Evolutionary conservation across 352 stramenopile genomes (phyloP).

Genomic region (Globisporangium emineosum): DNA sequence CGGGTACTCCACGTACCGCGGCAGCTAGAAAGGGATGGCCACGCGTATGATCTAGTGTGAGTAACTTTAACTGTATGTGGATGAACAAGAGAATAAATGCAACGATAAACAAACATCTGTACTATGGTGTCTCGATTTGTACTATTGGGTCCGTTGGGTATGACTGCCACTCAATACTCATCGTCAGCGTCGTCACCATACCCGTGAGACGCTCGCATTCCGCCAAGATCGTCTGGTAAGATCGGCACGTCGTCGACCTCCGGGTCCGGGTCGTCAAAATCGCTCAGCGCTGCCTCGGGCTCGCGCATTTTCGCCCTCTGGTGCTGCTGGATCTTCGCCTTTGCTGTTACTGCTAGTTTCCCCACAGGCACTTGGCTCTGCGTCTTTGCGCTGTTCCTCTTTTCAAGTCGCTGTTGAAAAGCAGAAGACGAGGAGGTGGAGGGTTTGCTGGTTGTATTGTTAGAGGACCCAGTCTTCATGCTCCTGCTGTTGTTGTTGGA

Average conservation of each 20-base stretch:
- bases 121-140: not conserved
- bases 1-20: conserved; percentile 88
- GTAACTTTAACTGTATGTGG: not conserved
- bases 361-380: not conserved
- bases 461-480: not conserved
- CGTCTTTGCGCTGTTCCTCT: not conserved
- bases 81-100: not conserved
- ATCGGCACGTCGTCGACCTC: conserved; percentile 52
- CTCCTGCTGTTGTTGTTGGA: not conserved
- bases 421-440: not conserved
- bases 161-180: conserved; percentile 4
- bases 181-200: conserved; percentile 1
- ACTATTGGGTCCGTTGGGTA: not conserved
- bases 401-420: not conserved
- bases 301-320: not conserved
- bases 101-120: not conserved
- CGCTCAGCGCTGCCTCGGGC: conserved; percentile 21
- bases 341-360: not conserved
- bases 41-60: not conserved
- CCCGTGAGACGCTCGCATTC: conserved; percentile 12
- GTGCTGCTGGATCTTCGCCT: not conserved
- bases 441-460: not conserved
- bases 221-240: conserved; percentile 38
- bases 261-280: conserved; percentile 66
- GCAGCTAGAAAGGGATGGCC: conserved; percentile 42